Evolutionary conservation across 495 filamentous ascomycete species (phyloP).

Genomic region (Symbiotaphrina buchneri): DNA sequence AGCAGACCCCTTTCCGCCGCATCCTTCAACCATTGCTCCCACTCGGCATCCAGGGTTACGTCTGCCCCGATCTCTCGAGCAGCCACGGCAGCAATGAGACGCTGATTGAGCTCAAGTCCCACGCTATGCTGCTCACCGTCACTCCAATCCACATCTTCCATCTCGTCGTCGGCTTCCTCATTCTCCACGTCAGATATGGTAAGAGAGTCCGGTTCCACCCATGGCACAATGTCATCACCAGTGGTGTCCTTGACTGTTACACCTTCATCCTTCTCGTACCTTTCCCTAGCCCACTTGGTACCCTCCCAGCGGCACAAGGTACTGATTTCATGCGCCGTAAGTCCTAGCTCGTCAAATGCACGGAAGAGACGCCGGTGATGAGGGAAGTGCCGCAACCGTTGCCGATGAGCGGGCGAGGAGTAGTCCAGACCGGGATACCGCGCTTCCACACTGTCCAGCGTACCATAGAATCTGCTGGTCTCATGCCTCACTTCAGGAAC

Average conservation of each 20-base stretch:
- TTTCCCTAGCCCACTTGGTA: constrained; percentile 72
- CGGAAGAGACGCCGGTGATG: constrained; percentile 68
- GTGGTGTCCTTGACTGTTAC: constrained; percentile 59
- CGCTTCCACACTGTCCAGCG: constrained; percentile 63
- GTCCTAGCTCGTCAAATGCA: constrained; percentile 52
- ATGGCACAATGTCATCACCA: constrained; percentile 35
- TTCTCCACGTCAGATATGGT: constrained; percentile 8
- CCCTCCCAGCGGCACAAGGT: constrained; percentile 79
- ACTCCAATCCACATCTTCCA: constrained; percentile 32
- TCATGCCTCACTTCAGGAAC: constrained; percentile 82
- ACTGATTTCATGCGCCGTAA: constrained; percentile 59
- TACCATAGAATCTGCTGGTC: constrained; percentile 66
- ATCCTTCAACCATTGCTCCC: constrained; percentile 75
- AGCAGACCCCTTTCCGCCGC: constrained; percentile 33
- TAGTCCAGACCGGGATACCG: constrained; percentile 88
- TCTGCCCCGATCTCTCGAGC: constrained; percentile 33
- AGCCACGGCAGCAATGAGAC: constrained; percentile 44
- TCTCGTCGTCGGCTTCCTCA: constrained; percentile 12
- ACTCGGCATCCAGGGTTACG: constrained; percentile 51
- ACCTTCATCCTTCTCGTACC: constrained; percentile 60
- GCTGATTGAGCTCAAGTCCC: constrained; percentile 47
- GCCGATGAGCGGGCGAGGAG: constrained; percentile 54
- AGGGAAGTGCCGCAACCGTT: constrained; percentile 56
- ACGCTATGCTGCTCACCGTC: constrained; percentile 50
- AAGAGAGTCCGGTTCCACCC: constrained; percentile 24